These are phyloP conservation scores for Phytophthora agathidicida DNA, from an alignment of 352 stramenopile genomes.

Conservation along the genomic window DNA sequence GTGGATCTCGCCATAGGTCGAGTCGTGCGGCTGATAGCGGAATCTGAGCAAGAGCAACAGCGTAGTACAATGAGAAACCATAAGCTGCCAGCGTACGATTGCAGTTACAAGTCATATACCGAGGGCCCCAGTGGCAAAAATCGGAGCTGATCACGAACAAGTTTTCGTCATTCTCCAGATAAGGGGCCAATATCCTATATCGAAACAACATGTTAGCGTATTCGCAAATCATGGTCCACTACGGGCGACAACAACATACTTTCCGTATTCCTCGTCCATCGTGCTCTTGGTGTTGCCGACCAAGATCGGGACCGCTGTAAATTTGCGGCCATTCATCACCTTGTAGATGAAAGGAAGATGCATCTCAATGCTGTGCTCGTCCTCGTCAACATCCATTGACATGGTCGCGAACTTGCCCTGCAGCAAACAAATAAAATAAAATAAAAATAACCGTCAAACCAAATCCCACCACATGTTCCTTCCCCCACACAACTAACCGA, in stretches of 20 bases:
- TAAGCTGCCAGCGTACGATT: not conserved
- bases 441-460: not conserved
- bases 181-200: constrained; percentile 88
- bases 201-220: constrained; percentile 7
- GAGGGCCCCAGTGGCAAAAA: constrained; percentile 97
- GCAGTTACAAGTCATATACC: constrained; percentile 36
- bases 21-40: constrained; percentile 89
- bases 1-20: constrained; percentile 90
- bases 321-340: constrained; percentile 76
- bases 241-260: too few species aligned
- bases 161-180: constrained; percentile 92
- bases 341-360: constrained; percentile 96
- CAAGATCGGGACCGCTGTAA: constrained; percentile 95
- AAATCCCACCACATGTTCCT: not conserved
- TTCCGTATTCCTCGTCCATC: constrained; percentile 88
- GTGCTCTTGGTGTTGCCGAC: constrained; percentile 92
- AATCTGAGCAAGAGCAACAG: constrained; percentile 62
- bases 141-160: constrained; percentile 97
- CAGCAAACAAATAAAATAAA: not conserved
- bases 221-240: too few species aligned
- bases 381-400: constrained; percentile 91
- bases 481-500: constrained; percentile 41
- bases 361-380: constrained; percentile 98
- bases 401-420: constrained; percentile 82
- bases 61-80: not conserved